A percentile compares a stretch with the other conserved stretches of the same genome.
phyloP scores from a whole-genome alignment of 164 flowering plant genomes.

The Stephania yunnanensis region DNA sequence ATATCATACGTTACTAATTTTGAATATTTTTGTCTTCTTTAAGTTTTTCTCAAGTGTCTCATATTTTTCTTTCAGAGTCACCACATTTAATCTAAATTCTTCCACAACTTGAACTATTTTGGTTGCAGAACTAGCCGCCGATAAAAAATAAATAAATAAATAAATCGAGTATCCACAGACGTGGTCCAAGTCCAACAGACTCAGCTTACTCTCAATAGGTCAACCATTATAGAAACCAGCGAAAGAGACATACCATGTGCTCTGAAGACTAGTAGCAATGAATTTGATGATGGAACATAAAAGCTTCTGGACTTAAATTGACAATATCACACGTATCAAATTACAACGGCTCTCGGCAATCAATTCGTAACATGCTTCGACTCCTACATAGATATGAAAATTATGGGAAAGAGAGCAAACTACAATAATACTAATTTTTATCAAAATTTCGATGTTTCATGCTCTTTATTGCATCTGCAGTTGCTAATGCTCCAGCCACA shows the following conservation, averaged over 20 bases:
- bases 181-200: not conserved
- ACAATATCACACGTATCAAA: not conserved
- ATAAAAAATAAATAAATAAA: no score
- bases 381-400: not conserved
- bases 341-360: not conserved
- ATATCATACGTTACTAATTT: no score
- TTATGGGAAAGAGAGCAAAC: not conserved
- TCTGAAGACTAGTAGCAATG: not conserved
- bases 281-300: not conserved
- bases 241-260: not conserved
- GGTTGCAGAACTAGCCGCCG: not conserved
- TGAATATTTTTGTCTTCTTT: no score
- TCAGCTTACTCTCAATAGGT: not conserved
- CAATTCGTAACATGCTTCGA: not conserved
- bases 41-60: no score
- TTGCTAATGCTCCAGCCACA: slow-evolving; percentile 79
- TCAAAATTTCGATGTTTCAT: slow-evolving; percentile 32
- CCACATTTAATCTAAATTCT: not conserved
- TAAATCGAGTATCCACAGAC: not conserved
- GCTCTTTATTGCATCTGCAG: slow-evolving; percentile 71
- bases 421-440: not conserved
- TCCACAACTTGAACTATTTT: not conserved
- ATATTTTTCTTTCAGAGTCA: no score
- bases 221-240: not conserved
- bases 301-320: not conserved